phyloP scores from a whole-genome alignment of 805 yeast species.

The Hanseniaspora nectarophila region DNA sequence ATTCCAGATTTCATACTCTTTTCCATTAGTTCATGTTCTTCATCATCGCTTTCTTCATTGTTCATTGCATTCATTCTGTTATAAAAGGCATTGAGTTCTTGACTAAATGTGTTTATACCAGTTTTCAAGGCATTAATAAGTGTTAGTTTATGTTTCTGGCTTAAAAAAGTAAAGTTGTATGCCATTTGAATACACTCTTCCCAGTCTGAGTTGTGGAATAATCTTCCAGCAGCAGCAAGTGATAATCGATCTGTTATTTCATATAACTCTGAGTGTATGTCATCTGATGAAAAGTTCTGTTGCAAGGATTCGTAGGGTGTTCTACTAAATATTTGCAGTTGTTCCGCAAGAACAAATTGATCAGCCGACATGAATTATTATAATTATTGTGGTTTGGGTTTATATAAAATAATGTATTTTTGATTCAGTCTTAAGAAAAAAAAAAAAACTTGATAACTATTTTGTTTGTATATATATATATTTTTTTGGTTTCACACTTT shows the following conservation, averaged over 20 bases:
- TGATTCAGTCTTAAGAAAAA: not conserved
- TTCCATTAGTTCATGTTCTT: not conserved
- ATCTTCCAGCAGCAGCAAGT: not conserved
- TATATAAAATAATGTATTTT: not conserved
- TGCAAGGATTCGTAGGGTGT: not conserved
- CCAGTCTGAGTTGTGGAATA: not conserved
- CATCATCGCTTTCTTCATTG: not conserved
- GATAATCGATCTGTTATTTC: slow-evolving; percentile 8
- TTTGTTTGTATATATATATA: too few relatives aligned
- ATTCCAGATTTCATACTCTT: slow-evolving; percentile 4
- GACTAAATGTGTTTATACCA: not conserved
- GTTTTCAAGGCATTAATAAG: slow-evolving; percentile 7
- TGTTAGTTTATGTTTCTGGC: slow-evolving; percentile 7
- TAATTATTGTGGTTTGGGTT: not conserved
- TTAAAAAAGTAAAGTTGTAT: not conserved
- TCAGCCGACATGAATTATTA: not conserved
- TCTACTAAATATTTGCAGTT: not conserved
- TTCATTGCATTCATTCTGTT: not conserved
- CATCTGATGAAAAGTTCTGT: not conserved
- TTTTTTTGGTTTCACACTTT: too few relatives aligned
- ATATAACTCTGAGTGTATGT: not conserved
- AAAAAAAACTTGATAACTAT: too few relatives aligned
- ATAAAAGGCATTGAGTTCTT: slow-evolving; percentile 6
- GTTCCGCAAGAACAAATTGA: not conserved
- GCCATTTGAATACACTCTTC: slow-evolving; percentile 1